A percentile compares a stretch with the other conserved stretches of the same genome.
These are phyloP conservation scores for Fusarium nurragi DNA, from an alignment of 2,329 filamentous ascomycete species.

Conservation along the genomic window DNA sequence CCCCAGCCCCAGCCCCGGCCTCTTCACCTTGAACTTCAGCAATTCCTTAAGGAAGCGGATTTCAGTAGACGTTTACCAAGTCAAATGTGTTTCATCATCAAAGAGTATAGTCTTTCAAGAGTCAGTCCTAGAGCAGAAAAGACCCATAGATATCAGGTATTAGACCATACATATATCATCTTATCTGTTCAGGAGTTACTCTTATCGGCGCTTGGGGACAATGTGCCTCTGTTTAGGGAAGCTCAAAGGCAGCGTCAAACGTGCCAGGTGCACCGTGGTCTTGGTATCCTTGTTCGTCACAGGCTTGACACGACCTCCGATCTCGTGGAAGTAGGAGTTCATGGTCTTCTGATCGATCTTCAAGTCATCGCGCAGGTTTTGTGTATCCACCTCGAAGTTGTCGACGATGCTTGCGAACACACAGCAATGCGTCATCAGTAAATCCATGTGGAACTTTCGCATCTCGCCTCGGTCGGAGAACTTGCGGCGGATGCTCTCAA, in stretches of 20 bases:
- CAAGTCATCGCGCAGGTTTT: slow-evolving; percentile 75
- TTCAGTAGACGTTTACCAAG: background rate
- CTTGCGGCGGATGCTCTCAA: slow-evolving; percentile 73
- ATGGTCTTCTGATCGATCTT: slow-evolving; percentile 76
- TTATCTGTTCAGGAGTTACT: background rate
- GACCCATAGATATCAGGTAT: background rate
- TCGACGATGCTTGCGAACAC: slow-evolving; percentile 77
- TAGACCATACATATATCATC: background rate
- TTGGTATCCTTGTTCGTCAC: slow-evolving; percentile 71
- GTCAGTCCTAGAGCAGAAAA: background rate
- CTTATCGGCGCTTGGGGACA: slow-evolving; percentile 42
- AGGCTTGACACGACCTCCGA: slow-evolving; percentile 74
- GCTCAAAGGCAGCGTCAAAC: slow-evolving; percentile 78
- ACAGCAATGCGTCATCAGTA: slow-evolving; percentile 77
- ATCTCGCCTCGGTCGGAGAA: slow-evolving; percentile 73
- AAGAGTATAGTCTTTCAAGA: background rate
- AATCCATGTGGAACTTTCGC: slow-evolving; percentile 76
- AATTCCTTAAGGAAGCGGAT: background rate
- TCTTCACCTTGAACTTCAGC: background rate
- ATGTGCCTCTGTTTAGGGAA: slow-evolving; percentile 74
- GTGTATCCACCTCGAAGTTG: slow-evolving; percentile 76
- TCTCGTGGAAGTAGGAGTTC: slow-evolving; percentile 76
- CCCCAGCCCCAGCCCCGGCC: no score
- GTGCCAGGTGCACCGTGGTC: slow-evolving; percentile 66
- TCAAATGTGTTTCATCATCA: background rate